Conservation (phyloP, 2,329 filamentous ascomycete species). For the Colletotrichum brevisporum region DNA sequence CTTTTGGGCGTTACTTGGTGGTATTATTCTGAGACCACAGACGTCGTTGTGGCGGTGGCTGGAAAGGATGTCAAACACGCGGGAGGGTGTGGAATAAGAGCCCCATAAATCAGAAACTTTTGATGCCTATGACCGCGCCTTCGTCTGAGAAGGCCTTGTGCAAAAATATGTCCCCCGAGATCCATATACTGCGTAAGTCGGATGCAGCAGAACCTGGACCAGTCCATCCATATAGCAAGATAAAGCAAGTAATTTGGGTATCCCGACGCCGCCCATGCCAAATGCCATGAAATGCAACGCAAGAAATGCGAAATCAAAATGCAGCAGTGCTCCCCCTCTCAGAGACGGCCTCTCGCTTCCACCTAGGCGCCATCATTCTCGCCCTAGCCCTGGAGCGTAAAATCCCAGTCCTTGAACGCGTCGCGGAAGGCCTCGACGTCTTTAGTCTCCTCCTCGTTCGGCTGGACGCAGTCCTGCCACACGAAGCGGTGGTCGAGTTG, state of each 20-base stretch:
- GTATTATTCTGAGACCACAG: too few species aligned
- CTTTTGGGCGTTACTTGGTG: too few species aligned
- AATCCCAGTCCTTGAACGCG: conserved; percentile 90
- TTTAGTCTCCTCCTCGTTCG: conserved; percentile 80
- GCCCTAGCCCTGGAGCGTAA: conserved; percentile 64
- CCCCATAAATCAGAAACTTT: conserved; percentile 3
- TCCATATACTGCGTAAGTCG: conserved; percentile 8
- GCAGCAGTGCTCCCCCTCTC: background rate
- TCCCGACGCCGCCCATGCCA: conserved; percentile 37
- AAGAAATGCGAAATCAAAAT: conserved; percentile 14
- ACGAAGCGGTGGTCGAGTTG: conserved; percentile 82
- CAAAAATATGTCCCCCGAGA: background rate
- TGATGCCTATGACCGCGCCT: conserved; percentile 3
- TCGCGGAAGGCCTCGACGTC: conserved; percentile 86
- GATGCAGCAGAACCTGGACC: background rate
- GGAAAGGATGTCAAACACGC: too few species aligned
- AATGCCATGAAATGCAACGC: conserved; percentile 28
- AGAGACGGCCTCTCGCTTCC: background rate
- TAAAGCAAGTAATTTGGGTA: conserved; percentile 37
- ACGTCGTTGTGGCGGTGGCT: too few species aligned
- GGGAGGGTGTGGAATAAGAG: too few species aligned
- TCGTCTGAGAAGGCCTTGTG: background rate
- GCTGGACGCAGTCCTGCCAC: conserved; percentile 89
- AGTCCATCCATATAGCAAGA: conserved; percentile 12
- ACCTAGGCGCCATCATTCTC: background rate